A percentile compares a stretch with the other conserved stretches of the same genome.
Conservation (phyloP, 2,329 filamentous ascomycete species). For the Arthrinium puccinioides region DNA sequence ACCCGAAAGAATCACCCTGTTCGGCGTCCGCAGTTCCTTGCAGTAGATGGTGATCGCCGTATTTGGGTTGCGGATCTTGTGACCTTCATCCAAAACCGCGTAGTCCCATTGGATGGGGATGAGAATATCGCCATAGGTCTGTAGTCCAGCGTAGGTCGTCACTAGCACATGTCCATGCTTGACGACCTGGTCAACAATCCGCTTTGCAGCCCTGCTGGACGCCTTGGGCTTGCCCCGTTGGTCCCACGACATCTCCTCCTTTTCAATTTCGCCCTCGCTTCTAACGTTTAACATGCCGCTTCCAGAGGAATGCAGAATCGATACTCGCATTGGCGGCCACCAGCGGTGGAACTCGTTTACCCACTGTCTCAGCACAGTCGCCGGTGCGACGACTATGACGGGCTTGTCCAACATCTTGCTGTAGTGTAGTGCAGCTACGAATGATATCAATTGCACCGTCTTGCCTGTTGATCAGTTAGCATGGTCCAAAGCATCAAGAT, state of each 20-base stretch:
- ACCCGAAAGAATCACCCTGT: constrained; percentile 87
- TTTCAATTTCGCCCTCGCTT: constrained; percentile 50
- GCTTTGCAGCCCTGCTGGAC: constrained; percentile 62
- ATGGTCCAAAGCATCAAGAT: background rate
- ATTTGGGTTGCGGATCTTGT: constrained; percentile 96
- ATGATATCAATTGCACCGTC: constrained; percentile 67
- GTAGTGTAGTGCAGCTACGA: constrained; percentile 85
- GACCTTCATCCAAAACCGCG: constrained; percentile 90
- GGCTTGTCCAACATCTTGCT: constrained; percentile 79
- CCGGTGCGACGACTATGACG: constrained; percentile 85
- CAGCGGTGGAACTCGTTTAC: constrained; percentile 97
- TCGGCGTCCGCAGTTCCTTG: constrained; percentile 85
- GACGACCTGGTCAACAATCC: constrained; percentile 75
- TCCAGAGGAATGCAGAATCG: constrained; percentile 89
- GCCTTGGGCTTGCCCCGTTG: constrained; percentile 39
- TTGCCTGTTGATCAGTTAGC: constrained; percentile 39
- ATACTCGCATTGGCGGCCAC: constrained; percentile 98
- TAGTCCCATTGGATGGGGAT: constrained; percentile 86
- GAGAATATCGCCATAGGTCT: constrained; percentile 79
- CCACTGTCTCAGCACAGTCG: constrained; percentile 94
- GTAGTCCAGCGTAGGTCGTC: constrained; percentile 92
- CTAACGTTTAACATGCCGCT: constrained; percentile 88
- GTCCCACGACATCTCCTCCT: constrained; percentile 47
- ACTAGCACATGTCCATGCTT: constrained; percentile 86
- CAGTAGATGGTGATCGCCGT: constrained; percentile 90